A percentile compares a stretch with the other conserved stretches of the same genome.
These are phyloP conservation scores for Suillus placidus DNA, from an alignment of 768 basidiomycete genomes.

Conservation along the genomic window DNA sequence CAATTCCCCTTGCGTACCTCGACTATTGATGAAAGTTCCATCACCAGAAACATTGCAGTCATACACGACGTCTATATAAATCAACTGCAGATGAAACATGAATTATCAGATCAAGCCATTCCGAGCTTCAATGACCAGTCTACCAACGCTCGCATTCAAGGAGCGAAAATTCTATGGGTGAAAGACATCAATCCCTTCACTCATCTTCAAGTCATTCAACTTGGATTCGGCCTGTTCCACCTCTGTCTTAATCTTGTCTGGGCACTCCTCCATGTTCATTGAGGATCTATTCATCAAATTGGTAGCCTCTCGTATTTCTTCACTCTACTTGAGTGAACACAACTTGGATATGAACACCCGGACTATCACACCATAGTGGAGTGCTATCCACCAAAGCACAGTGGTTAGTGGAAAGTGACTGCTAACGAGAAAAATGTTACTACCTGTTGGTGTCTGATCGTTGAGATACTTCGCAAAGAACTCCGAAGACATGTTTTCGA, in stretches of 20 bases:
- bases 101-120: conserved; percentile 21
- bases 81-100: not conserved
- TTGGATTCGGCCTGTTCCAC: conserved; percentile 38
- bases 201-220: conserved; percentile 25
- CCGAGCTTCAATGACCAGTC: conserved; percentile 34
- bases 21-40: not conserved
- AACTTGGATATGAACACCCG: conserved; percentile 35
- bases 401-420: too few relatives aligned
- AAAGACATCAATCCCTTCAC: conserved; percentile 27
- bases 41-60: not conserved
- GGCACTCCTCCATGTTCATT: conserved; percentile 32
- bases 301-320: conserved; percentile 37
- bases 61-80: not conserved
- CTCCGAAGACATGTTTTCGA: too few relatives aligned
- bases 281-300: conserved; percentile 24
- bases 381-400: too few relatives aligned
- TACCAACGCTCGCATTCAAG: conserved; percentile 20
- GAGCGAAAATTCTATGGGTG: conserved; percentile 17
- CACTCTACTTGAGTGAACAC: conserved; percentile 25
- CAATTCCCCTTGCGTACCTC: not conserved
- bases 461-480: too few relatives aligned
- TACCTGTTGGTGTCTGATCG: too few relatives aligned
- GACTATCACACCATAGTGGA: conserved; percentile 33
- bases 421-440: too few relatives aligned
- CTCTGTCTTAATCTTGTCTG: conserved; percentile 38